Evolutionary conservation across 768 basidiomycete genomes (phyloP).

Genomic region (Serendipita sp.): DNA sequence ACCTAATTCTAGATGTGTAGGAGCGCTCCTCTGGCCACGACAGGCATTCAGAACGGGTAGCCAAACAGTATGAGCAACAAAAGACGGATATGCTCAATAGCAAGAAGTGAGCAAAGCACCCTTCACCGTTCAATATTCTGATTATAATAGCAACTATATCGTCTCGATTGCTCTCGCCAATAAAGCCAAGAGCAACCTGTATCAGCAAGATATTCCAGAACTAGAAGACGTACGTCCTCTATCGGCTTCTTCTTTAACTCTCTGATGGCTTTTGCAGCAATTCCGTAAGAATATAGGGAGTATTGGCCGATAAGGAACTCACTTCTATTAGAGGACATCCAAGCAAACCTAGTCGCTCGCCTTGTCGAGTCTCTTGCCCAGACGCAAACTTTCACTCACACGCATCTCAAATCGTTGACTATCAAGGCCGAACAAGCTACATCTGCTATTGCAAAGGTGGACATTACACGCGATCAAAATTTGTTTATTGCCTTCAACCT

Average conservation of each 20-base stretch:
- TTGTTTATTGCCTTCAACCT: conserved; percentile 60
- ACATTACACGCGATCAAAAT: conserved; percentile 44
- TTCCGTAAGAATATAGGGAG: conserved; percentile 34
- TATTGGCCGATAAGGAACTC: not conserved
- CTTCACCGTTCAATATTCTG: not conserved
- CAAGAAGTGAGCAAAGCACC: conserved; percentile 43
- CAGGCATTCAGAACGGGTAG: conserved; percentile 54
- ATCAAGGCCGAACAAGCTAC: conserved; percentile 31
- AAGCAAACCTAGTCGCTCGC: conserved; percentile 40
- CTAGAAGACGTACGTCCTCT: conserved; percentile 51
- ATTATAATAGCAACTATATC: conserved; percentile 28
- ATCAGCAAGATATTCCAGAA: conserved; percentile 45
- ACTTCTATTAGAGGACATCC: conserved; percentile 40
- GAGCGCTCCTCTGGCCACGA: conserved; percentile 21
- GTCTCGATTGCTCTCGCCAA: conserved; percentile 58
- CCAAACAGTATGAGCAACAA: conserved; percentile 61
- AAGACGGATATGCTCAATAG: conserved; percentile 59
- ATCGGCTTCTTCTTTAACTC: conserved; percentile 7
- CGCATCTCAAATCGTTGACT: conserved; percentile 44
- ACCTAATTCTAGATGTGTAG: conserved; percentile 2
- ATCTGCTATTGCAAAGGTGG: conserved; percentile 32
- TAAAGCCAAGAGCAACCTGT: conserved; percentile 50
- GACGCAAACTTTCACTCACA: conserved; percentile 40
- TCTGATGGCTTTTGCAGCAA: conserved; percentile 29
- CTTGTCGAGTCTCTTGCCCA: conserved; percentile 38